Percentiles rank a stretch among this genome's conserved stretches.
Evolutionary conservation across 768 basidiomycete species (phyloP).

Genomic region (Russula lepida): DNA sequence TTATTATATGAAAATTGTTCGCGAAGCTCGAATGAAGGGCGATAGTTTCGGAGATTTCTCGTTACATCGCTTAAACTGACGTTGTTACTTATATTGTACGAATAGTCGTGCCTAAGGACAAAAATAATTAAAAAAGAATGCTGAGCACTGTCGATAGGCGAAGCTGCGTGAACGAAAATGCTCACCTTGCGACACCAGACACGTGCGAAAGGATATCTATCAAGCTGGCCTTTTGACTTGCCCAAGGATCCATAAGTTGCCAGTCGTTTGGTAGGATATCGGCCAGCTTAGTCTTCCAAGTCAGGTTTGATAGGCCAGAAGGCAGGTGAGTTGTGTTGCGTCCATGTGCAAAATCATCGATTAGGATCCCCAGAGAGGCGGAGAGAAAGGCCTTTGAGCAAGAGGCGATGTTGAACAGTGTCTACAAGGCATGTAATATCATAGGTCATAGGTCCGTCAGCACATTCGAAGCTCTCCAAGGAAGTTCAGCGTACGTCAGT

Average conservation of each 20-base stretch:
- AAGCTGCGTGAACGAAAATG: not conserved
- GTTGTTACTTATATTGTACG: not conserved
- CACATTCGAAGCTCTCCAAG: not conserved
- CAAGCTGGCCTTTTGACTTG: conserved; percentile 30
- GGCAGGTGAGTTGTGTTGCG: conserved; percentile 32
- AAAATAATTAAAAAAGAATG: not conserved
- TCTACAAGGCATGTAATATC: conserved; percentile 24
- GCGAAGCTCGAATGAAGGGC: conserved; percentile 32
- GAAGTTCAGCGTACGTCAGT: conserved; percentile 5
- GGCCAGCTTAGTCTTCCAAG: conserved; percentile 32
- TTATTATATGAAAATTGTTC: conserved; percentile 36
- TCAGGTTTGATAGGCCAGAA: conserved; percentile 24
- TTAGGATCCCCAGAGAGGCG: conserved; percentile 34
- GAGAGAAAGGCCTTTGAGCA: conserved; percentile 36
- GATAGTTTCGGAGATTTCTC: conserved; percentile 26
- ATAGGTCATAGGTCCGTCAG: not conserved
- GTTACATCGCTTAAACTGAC: not conserved
- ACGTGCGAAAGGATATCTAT: conserved; percentile 35
- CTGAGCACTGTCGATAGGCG: not conserved
- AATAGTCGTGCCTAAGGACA: not conserved
- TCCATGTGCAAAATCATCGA: conserved; percentile 33
- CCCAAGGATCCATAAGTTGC: conserved; percentile 35
- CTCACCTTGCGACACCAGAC: conserved; percentile 33
- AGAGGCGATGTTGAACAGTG: conserved; percentile 32
- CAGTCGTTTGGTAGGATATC: conserved; percentile 33